A percentile compares a stretch with the other conserved stretches of the same genome.
phyloP scores from a whole-genome alignment of 202 grass and related monocot species.

The Miscanthus sacchariflorus region DNA sequence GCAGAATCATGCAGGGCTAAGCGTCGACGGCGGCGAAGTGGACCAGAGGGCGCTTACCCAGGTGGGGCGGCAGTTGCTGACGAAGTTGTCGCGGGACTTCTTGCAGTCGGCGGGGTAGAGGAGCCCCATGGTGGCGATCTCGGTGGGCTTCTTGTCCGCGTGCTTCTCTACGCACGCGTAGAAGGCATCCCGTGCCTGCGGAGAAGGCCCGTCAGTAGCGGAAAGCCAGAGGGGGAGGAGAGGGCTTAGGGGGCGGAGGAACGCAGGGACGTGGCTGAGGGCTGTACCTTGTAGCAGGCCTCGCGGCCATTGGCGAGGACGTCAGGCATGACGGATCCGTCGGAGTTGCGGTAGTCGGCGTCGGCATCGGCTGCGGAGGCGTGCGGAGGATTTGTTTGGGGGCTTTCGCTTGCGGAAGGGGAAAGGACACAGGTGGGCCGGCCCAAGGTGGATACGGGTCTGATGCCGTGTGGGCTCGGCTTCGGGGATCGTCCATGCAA shows the following conservation, averaged over 20 bases:
- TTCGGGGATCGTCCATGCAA: not conserved
- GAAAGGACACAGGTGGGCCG: conserved; percentile 33
- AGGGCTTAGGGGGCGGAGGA: not conserved
- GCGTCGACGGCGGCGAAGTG: not conserved
- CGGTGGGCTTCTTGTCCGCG: conserved; percentile 80
- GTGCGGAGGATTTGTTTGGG: conserved; percentile 38
- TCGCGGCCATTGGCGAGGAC: conserved; percentile 81
- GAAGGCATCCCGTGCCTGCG: conserved; percentile 84
- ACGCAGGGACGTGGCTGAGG: not conserved
- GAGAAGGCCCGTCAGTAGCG: not conserved
- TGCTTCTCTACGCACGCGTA: conserved; percentile 90
- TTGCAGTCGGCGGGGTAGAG: conserved; percentile 85
- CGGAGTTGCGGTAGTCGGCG: conserved; percentile 20
- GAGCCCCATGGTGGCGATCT: conserved; percentile 86
- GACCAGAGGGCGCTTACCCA: conserved; percentile 52
- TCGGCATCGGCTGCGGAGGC: conserved; percentile 29
- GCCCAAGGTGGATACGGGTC: not conserved
- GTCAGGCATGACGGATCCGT: conserved; percentile 72
- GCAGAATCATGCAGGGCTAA: conserved; percentile 10
- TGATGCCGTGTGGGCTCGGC: not conserved
- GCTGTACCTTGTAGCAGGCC: conserved; percentile 81
- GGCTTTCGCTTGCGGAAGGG: conserved; percentile 31
- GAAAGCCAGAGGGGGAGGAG: not conserved
- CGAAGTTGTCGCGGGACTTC: conserved; percentile 72
- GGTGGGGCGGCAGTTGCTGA: conserved; percentile 69